Percentiles rank a stretch among this genome's conserved stretches.
Evolutionary conservation across 352 stramenopile species (phyloP).

Genomic region (Phytophthora sojae): DNA sequence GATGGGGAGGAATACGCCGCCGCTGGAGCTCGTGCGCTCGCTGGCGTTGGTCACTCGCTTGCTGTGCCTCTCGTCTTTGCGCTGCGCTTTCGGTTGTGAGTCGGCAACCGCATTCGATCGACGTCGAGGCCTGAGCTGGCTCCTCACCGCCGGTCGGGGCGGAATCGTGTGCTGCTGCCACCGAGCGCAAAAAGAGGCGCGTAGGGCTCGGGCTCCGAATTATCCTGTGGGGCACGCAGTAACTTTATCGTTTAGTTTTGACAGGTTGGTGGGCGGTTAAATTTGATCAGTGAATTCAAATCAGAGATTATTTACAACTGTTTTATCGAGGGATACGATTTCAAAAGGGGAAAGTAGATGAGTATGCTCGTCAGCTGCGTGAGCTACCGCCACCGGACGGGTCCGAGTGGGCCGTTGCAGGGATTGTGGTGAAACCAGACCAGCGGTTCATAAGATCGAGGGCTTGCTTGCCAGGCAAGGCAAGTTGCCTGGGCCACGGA

Average conservation of each 20-base stretch:
- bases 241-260: background rate
- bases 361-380: background rate
- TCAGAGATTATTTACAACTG: background rate
- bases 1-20: conserved; percentile 23
- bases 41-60: background rate
- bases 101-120: background rate
- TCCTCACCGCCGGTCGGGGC: background rate
- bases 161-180: background rate
- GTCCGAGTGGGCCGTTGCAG: background rate
- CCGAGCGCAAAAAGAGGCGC: conserved; percentile 1
- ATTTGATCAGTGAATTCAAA: background rate
- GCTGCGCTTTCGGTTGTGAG: conserved; percentile 14
- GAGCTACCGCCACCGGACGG: background rate
- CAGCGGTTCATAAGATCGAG: conserved; percentile 8
- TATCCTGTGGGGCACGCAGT: background rate
- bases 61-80: conserved; percentile 1
- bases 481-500: background rate
- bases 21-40: background rate
- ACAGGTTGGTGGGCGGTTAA: background rate
- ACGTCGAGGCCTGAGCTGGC: conserved; percentile 1
- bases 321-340: background rate
- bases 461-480: too few species aligned
- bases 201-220: conserved; percentile 10
- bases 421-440: background rate
- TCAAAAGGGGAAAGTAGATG: background rate